Evolutionary conservation across 2,329 filamentous ascomycete genomes (phyloP), one percentile per base, ranked within the genome.

Genomic region (Tolypocladium ovalisporum): DNA sequence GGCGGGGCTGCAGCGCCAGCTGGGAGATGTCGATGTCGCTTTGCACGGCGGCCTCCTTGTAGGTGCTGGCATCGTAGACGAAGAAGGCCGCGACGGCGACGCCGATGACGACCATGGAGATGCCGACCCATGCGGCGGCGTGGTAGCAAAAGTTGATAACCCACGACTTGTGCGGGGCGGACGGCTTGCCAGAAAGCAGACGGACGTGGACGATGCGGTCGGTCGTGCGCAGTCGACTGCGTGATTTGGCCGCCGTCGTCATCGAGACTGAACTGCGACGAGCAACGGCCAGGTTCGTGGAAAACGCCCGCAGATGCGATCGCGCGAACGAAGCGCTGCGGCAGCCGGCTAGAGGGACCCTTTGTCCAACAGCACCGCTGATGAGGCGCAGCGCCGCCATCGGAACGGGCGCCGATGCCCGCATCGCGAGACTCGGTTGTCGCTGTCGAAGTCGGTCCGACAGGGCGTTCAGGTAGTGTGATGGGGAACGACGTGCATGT

Each of bases 51-150:
- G 86, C 79, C 62, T 91, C 87, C 59, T 83, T 85, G 75, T 99
- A 99, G 17, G 94, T 99, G 53, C 85, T 87, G 12, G 92, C 87
- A 76, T 99, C 94, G 75, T 96, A 99, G 64, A 94, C 65, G 74
- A 99, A 99, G 78, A 99, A 97, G 54, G 79, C 88, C 24, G 91
- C 73, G 8, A 97, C 79, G 7, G 88, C 79, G 4, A 80, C 75
- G 37, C 88, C 86, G 56, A 89, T 70, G 54, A 93, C 79, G 9
- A 86, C 77, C 40, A 94, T 79, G 54, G 93, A 88, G 58, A 89
- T 85, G 42, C 94, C 94, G 32, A 74, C 54, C 70, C 70, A 73
- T 36, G 72, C 72, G 37, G 91, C 87, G 36, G 82, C 78, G 63
- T 88, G 82, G 68, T 89, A 90, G 52, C 84, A 70, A 65, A 88